These are phyloP conservation scores for Colletotrichum paranaense DNA, from an alignment of 2,329 filamentous ascomycete species.

Conservation along the genomic window DNA sequence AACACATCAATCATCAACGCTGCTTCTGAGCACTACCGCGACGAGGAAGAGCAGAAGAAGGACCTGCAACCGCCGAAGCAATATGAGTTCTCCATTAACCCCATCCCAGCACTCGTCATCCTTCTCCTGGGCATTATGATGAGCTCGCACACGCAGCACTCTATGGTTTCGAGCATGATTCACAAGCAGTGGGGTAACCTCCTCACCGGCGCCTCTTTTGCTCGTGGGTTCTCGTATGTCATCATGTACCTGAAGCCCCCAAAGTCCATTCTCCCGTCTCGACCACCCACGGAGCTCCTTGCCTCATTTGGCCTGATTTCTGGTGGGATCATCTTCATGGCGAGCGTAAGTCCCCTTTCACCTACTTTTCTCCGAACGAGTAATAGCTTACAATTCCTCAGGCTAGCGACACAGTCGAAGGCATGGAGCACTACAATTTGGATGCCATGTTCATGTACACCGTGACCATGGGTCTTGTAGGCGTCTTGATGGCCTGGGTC, in stretches of 20 bases:
- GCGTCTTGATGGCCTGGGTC: slow-evolving; percentile 87
- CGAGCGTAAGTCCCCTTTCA: slow-evolving; percentile 72
- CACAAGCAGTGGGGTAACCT: slow-evolving; percentile 94
- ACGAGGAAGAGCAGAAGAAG: slow-evolving; percentile 58
- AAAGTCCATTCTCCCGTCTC: slow-evolving; percentile 80
- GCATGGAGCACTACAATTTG: slow-evolving; percentile 81
- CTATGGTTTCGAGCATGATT: slow-evolving; percentile 89
- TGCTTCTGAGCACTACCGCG: slow-evolving; percentile 46
- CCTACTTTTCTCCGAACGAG: neutral
- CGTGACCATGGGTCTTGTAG: slow-evolving; percentile 84
- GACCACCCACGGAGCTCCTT: slow-evolving; percentile 91
- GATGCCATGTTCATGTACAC: slow-evolving; percentile 97
- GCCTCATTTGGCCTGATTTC: slow-evolving; percentile 87
- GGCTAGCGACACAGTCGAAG: slow-evolving; percentile 74
- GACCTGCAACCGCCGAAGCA: slow-evolving; percentile 65
- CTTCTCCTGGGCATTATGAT: slow-evolving; percentile 93
- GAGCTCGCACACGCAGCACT: slow-evolving; percentile 88
- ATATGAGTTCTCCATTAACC: slow-evolving; percentile 85
- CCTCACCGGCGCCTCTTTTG: slow-evolving; percentile 82
- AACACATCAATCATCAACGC: slow-evolving; percentile 61
- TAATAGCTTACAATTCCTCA: neutral
- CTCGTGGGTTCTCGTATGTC: slow-evolving; percentile 83
- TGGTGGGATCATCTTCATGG: slow-evolving; percentile 93
- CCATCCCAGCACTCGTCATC: slow-evolving; percentile 87
- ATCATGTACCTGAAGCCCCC: slow-evolving; percentile 84